Conservation (phyloP, 2,329 filamentous ascomycete genomes). For the Hymenoscyphus fraxineus region DNA sequence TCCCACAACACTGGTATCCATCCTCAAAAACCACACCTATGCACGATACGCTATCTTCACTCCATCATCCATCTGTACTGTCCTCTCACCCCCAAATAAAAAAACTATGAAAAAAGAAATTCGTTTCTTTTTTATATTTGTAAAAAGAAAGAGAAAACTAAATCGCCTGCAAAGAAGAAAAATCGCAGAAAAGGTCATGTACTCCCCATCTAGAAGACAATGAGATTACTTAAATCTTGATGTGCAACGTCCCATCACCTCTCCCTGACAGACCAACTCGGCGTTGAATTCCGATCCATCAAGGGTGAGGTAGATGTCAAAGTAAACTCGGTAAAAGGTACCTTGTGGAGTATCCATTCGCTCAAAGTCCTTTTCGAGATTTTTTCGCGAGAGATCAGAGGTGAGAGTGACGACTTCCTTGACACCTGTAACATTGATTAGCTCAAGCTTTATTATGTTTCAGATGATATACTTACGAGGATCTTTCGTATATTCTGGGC, state of each 20-base stretch:
- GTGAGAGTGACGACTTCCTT: constrained; percentile 98
- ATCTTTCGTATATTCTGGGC: constrained; percentile 98
- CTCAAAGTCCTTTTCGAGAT: constrained; percentile 98
- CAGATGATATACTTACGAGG: constrained; percentile 65
- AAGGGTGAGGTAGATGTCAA: constrained; percentile 83
- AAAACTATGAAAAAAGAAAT: background rate
- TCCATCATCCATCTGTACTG: background rate
- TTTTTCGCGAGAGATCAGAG: constrained; percentile 94
- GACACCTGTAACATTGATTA: constrained; percentile 63
- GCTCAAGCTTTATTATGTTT: constrained; percentile 11
- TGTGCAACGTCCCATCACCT: constrained; percentile 96
- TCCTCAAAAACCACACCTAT: too few relatives aligned
- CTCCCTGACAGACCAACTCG: constrained; percentile 96
- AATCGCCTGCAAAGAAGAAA: background rate
- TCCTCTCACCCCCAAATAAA: background rate
- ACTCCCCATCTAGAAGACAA: background rate
- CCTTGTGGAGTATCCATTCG: constrained; percentile 98
- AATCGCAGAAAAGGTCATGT: background rate
- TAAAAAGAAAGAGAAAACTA: background rate
- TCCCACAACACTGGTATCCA: too few relatives aligned
- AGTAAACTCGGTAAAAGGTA: constrained; percentile 84
- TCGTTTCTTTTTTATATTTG: constrained; percentile 1
- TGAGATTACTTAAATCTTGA: constrained; percentile 67
- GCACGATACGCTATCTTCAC: background rate
- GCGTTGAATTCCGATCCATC: constrained; percentile 98